Evolutionary conservation across 805 yeast species (phyloP).

Genomic region (Myxozyma vanderwaltii): DNA sequence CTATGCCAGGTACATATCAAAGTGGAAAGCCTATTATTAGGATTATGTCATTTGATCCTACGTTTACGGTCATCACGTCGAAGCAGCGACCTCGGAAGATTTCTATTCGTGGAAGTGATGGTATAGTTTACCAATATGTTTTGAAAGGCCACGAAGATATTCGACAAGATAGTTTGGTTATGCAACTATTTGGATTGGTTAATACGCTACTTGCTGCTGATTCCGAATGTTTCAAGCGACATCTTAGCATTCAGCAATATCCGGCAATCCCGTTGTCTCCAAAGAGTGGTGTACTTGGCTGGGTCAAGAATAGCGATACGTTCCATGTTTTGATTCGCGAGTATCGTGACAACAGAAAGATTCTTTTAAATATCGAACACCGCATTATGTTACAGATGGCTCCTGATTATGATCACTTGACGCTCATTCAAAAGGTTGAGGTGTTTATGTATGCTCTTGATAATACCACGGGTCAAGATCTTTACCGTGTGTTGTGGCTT

Average conservation of each 20-base stretch:
- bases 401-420: constrained; percentile 88
- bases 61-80: constrained; percentile 83
- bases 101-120: constrained; percentile 82
- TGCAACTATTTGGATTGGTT: constrained; percentile 96
- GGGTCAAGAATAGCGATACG: constrained; percentile 98
- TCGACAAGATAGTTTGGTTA: constrained; percentile 93
- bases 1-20: constrained; percentile 90
- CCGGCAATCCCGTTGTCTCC: constrained; percentile 97
- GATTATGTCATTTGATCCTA: constrained; percentile 77
- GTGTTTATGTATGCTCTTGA: constrained; percentile 95
- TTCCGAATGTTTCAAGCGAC: constrained; percentile 94
- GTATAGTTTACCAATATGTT: constrained; percentile 78
- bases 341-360: constrained; percentile 87
- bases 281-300: constrained; percentile 91
- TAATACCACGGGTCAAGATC: constrained; percentile 93
- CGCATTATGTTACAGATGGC: constrained; percentile 97
- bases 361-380: constrained; percentile 87
- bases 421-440: constrained; percentile 89
- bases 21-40: constrained; percentile 79
- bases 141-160: constrained; percentile 98
- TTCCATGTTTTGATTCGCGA: constrained; percentile 91
- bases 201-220: constrained; percentile 86
- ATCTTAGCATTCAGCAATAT: constrained; percentile 85
- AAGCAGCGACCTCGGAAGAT: constrained; percentile 93
- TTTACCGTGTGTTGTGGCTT: constrained; percentile 93